Conservation (phyloP, 495 filamentous ascomycete species). For the Talaromyces nanjingensis region DNA sequence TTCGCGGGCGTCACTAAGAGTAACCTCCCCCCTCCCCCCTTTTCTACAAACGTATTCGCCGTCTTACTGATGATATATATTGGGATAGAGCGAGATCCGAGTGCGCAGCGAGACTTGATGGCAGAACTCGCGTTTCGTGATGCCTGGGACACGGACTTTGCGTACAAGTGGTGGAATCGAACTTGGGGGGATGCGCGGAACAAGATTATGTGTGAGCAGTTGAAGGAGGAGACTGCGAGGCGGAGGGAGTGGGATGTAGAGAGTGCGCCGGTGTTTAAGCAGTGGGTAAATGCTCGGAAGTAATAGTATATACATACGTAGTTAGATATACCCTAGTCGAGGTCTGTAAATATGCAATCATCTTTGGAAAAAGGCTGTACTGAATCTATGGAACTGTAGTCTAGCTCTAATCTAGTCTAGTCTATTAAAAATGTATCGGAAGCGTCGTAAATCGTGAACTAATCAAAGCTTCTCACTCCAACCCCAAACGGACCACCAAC, state of each 20-base stretch:
- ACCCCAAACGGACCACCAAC: constrained; percentile 63
- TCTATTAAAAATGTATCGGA: neutral
- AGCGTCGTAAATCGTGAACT: neutral
- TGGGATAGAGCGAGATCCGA: neutral
- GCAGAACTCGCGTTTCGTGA: neutral
- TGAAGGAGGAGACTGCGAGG: neutral
- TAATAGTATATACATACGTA: neutral
- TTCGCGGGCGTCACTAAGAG: neutral
- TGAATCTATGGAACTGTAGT: neutral
- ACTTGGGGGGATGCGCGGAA: neutral
- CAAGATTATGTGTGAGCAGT: neutral
- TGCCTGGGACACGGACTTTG: constrained; percentile 1
- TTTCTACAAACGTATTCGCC: neutral
- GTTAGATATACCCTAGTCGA: neutral
- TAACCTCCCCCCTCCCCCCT: neutral
- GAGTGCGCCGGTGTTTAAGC: neutral
- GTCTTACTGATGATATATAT: neutral
- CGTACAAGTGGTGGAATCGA: neutral
- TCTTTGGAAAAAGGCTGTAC: neutral
- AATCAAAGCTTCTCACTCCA: constrained; percentile 33
- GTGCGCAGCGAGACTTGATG: neutral
- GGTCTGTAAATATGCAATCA: neutral
- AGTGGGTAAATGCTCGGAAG: neutral
- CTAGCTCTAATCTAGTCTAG: constrained; percentile 5
- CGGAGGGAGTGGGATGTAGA: constrained; percentile 2